These are phyloP conservation scores for Pulveroboletus sp. DNA, from an alignment of 768 basidiomycete genomes.

Conservation along the genomic window DNA sequence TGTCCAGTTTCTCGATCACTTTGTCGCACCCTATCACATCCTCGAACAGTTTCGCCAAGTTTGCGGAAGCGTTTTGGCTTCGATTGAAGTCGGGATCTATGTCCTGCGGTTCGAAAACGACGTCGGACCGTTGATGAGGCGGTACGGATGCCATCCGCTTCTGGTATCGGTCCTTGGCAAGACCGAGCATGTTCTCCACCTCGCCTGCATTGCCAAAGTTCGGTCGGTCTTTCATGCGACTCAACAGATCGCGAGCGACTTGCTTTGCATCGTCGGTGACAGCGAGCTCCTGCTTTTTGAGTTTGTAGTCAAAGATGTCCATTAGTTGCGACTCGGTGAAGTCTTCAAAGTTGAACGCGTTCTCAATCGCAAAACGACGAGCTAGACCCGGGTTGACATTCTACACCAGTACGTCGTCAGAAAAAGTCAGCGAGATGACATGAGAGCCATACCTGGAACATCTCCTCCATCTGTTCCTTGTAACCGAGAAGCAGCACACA, in stretches of 20 bases:
- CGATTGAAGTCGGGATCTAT: conserved; percentile 64
- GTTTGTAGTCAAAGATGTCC: conserved; percentile 50
- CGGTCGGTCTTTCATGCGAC: conserved; percentile 36
- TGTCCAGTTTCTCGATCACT: conserved; percentile 43
- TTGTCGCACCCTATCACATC: conserved; percentile 60
- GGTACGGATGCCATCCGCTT: conserved; percentile 31
- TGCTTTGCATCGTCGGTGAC: conserved; percentile 55
- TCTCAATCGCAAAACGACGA: too few relatives aligned
- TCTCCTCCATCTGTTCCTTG: conserved; percentile 32
- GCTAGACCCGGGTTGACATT: too few relatives aligned
- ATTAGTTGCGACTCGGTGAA: conserved; percentile 41
- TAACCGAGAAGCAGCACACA: conserved; percentile 65
- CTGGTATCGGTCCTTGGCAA: conserved; percentile 47
- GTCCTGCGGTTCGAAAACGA: conserved; percentile 42
- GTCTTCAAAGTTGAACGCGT: too few relatives aligned
- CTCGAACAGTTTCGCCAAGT: conserved; percentile 53
- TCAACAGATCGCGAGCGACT: conserved; percentile 48
- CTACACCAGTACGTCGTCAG: neutral
- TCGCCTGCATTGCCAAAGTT: conserved; percentile 66
- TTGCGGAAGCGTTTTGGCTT: conserved; percentile 39
- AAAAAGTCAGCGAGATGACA: too few relatives aligned
- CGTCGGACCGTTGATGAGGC: conserved; percentile 16
- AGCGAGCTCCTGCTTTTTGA: conserved; percentile 50
- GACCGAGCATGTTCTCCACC: conserved; percentile 54
- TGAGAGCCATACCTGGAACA: too few relatives aligned